A percentile compares a stretch with the other conserved stretches of the same genome.
These are phyloP conservation scores for Geopyxis carbonaria DNA, from an alignment of 495 filamentous ascomycete genomes.

Conservation along the genomic window DNA sequence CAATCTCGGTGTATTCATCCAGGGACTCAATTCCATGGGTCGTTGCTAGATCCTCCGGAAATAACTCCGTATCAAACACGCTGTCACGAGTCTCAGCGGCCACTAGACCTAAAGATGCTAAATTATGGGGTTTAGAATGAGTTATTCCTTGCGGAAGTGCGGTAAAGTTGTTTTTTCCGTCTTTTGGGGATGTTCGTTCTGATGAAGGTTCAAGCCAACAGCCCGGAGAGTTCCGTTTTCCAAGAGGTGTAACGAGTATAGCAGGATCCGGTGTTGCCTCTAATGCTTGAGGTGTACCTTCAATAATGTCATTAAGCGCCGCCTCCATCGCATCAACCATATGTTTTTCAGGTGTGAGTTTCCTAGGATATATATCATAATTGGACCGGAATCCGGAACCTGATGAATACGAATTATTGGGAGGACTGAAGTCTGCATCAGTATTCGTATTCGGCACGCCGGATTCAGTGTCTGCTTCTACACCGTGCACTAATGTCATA, in stretches of 20 bases:
- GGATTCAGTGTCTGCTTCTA: conserved; percentile 31
- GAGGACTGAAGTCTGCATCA: conserved; percentile 13
- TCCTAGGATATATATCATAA: conserved; percentile 30
- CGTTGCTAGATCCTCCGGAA: conserved; percentile 43
- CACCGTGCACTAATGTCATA: conserved; percentile 24
- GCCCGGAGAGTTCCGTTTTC: neutral
- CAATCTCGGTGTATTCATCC: conserved; percentile 56
- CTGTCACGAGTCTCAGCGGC: conserved; percentile 62
- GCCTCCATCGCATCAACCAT: conserved; percentile 86
- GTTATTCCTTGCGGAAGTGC: too few relatives aligned
- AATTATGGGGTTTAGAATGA: conserved; percentile 14
- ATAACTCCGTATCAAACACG: conserved; percentile 85
- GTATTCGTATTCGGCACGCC: too few relatives aligned
- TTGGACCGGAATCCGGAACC: conserved; percentile 31
- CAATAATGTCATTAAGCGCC: conserved; percentile 88
- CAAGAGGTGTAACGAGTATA: too few relatives aligned
- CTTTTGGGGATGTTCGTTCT: conserved; percentile 11
- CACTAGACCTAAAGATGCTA: conserved; percentile 80
- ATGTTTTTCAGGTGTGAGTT: conserved; percentile 25
- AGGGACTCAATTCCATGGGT: conserved; percentile 64
- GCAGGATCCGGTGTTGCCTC: too few relatives aligned
- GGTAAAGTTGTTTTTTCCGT: too few relatives aligned
- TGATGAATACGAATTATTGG: conserved; percentile 7
- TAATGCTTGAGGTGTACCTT: conserved; percentile 29
- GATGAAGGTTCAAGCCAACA: neutral